These are phyloP conservation scores for Quercus tomentella DNA, from an alignment of 331 rosid species.

Conservation along the genomic window DNA sequence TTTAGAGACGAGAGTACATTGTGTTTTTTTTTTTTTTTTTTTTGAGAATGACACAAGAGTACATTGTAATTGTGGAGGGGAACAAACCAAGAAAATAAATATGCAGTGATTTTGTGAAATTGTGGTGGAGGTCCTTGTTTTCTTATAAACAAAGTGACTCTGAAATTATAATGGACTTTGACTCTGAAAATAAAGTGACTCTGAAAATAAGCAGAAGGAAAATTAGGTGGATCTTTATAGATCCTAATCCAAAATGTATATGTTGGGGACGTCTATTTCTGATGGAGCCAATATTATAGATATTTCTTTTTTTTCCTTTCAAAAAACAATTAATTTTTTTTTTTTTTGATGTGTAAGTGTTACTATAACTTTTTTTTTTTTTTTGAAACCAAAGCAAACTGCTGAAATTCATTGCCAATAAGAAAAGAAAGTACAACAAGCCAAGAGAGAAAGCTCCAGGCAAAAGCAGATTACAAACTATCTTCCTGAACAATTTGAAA, in stretches of 20 bases:
- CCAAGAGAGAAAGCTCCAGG: too few species aligned
- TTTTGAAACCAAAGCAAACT: too few species aligned
- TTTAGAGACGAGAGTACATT: not conserved
- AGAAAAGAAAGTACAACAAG: too few species aligned
- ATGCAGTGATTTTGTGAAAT: slow-evolving; percentile 23
- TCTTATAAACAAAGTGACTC: slow-evolving; percentile 13
- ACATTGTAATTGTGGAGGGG: slow-evolving; percentile 2
- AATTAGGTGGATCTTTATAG: slow-evolving; percentile 12
- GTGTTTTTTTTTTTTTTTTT: too few species aligned
- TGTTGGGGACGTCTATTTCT: not conserved
- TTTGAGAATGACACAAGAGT: not conserved
- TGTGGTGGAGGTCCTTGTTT: slow-evolving; percentile 37
- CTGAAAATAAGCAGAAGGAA: slow-evolving; percentile 22
- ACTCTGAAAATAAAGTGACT: slow-evolving; percentile 12
- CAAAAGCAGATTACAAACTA: too few species aligned
- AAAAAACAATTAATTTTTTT: too few species aligned
- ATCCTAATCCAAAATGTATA: not conserved
- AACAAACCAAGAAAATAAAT: slow-evolving; percentile 33
- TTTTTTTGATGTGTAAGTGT: too few species aligned
- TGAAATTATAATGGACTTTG: too few species aligned
- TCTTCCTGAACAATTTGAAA: too few species aligned
- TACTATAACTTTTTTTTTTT: too few species aligned
- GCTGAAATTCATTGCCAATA: too few species aligned
- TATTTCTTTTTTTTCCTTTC: too few species aligned
- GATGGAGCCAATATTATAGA: not conserved